Evolutionary conservation across 345 rosid genomes (phyloP).

Genomic region (Clausena lansium): DNA sequence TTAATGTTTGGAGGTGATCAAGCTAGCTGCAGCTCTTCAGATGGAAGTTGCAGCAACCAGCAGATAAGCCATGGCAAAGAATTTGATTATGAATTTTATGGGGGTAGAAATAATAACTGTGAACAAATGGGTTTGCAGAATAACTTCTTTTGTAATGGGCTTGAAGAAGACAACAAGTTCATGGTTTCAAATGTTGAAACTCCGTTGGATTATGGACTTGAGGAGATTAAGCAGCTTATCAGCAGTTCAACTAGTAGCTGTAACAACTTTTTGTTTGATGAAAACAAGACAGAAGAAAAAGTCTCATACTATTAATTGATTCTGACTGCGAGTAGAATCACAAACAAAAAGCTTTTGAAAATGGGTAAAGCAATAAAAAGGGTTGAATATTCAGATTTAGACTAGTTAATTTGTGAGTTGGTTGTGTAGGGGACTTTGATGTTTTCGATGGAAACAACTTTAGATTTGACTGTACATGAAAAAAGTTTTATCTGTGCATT

Average conservation of each 20-base stretch:
- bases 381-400: constrained; percentile 26
- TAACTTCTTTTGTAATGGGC: constrained; percentile 13
- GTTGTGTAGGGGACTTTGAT: background rate
- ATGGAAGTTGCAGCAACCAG: constrained; percentile 52
- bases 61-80: constrained; percentile 30
- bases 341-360: background rate
- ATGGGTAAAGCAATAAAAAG: background rate
- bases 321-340: constrained; percentile 30
- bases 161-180: constrained; percentile 28
- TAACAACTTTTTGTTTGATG: constrained; percentile 53
- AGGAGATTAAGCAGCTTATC: constrained; percentile 76
- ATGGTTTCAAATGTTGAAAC: constrained; percentile 23
- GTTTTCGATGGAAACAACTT: background rate
- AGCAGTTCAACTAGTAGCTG: constrained; percentile 32
- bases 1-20: constrained; percentile 36
- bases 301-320: constrained; percentile 51
- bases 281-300: constrained; percentile 52
- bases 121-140: constrained; percentile 26
- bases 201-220: constrained; percentile 57
- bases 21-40: constrained; percentile 61
- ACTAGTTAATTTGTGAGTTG: background rate
- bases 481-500: constrained; percentile 17
- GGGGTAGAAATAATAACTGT: background rate
- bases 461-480: constrained; percentile 16
- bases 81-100: constrained; percentile 17